Percentiles rank a stretch among this genome's conserved stretches.
Conservation (phyloP, 106 monocot species). For the Dendrobium chrysotoxum region DNA sequence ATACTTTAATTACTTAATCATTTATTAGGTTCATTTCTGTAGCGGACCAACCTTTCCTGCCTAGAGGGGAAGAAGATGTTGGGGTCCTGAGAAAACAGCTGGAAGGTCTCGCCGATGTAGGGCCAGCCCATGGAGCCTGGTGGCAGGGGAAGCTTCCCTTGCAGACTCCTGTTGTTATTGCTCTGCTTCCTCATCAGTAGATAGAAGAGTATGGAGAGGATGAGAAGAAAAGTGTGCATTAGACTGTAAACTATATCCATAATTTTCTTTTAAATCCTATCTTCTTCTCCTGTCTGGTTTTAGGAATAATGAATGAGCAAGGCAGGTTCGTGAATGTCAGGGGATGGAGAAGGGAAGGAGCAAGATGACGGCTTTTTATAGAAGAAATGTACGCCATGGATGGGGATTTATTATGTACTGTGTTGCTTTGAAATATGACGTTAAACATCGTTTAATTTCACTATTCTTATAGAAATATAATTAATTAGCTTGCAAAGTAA, state of each 20-base stretch:
- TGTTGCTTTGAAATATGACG: too few relatives aligned
- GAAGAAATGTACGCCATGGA: not conserved
- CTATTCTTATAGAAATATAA: too few relatives aligned
- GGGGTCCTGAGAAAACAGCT: slow-evolving; percentile 6
- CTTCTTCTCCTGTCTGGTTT: not conserved
- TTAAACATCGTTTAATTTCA: too few relatives aligned
- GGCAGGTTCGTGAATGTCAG: too few relatives aligned
- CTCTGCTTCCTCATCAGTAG: not conserved
- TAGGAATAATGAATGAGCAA: too few relatives aligned
- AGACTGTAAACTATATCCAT: not conserved
- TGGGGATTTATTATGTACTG: too few relatives aligned
- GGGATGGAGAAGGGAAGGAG: too few relatives aligned
- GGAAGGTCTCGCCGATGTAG: slow-evolving; percentile 6
- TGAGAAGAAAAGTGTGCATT: not conserved
- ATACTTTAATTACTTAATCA: too few relatives aligned
- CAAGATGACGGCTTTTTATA: not conserved
- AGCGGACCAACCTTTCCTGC: slow-evolving; percentile 28
- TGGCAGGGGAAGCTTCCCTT: not conserved
- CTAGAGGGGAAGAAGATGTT: slow-evolving; percentile 14
- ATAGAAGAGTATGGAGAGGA: not conserved
- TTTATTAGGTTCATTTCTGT: too few relatives aligned
- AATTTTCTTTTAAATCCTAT: not conserved
- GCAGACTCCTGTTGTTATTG: too few relatives aligned
- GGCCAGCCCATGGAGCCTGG: slow-evolving; percentile 12
- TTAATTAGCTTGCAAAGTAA: too few relatives aligned